phyloP scores from a whole-genome alignment of 768 basidiomycete species.

The Plicaturopsis crispa region DNA sequence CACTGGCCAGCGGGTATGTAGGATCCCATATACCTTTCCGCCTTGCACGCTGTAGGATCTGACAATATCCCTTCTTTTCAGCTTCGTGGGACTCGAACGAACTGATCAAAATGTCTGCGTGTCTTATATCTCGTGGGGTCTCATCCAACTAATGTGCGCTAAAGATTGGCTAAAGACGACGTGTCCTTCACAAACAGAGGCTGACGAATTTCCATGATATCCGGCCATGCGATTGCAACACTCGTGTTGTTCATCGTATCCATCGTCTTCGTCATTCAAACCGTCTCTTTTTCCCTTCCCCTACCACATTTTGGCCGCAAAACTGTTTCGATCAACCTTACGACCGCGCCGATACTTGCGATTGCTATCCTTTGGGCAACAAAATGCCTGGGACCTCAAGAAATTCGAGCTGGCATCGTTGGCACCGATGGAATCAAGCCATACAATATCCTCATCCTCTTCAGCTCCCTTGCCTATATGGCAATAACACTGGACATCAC shows the following conservation, averaged over 20 bases:
- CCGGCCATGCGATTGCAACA: constrained; percentile 38
- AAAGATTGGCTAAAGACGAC: too few relatives aligned
- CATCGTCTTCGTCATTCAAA: constrained; percentile 43
- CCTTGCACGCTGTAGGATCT: too few relatives aligned
- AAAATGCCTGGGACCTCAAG: constrained; percentile 40
- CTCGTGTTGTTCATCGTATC: constrained; percentile 46
- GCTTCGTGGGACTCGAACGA: too few relatives aligned
- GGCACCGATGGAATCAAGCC: constrained; percentile 76
- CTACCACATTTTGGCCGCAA: constrained; percentile 23
- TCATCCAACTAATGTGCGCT: too few relatives aligned
- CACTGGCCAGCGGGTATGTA: too few relatives aligned
- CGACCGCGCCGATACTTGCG: constrained; percentile 45
- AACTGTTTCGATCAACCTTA: constrained; percentile 37
- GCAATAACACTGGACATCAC: constrained; percentile 87
- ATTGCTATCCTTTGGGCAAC: constrained; percentile 49
- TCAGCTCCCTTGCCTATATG: constrained; percentile 89
- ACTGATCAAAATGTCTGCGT: too few relatives aligned
- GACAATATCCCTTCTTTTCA: too few relatives aligned
- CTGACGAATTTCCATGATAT: constrained; percentile 37
- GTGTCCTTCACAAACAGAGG: too few relatives aligned
- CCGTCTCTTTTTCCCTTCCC: constrained; percentile 31
- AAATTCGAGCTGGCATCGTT: constrained; percentile 72
- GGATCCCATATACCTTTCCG: too few relatives aligned
- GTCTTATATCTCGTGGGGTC: too few relatives aligned
- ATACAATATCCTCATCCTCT: constrained; percentile 89